phyloP scores from a whole-genome alignment of 768 basidiomycete genomes.

The Boletus barrowsii region DNA sequence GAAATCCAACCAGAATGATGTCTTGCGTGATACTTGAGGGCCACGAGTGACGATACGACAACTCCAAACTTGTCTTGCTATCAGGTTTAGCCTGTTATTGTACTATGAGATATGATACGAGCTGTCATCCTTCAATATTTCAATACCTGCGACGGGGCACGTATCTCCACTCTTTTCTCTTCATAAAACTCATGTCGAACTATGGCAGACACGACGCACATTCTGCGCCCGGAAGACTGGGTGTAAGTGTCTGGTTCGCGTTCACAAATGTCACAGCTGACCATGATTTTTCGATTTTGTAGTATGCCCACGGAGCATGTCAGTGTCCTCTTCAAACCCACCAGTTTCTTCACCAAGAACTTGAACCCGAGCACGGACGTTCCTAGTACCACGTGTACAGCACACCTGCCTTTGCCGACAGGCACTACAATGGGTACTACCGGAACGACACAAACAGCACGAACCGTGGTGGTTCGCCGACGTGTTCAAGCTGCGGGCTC shows the following conservation, averaged over 20 bases:
- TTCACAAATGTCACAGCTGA: slow-evolving; percentile 1
- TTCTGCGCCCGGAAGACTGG: slow-evolving; percentile 81
- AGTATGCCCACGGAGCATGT: slow-evolving; percentile 85
- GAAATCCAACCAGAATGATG: no score
- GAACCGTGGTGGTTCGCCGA: no score
- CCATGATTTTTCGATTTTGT: background rate
- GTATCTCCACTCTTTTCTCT: background rate
- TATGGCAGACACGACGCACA: slow-evolving; percentile 64
- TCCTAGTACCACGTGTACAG: slow-evolving; percentile 64
- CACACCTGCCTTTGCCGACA: slow-evolving; percentile 51
- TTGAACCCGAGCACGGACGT: slow-evolving; percentile 93
- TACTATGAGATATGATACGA: no score
- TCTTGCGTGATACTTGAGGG: no score
- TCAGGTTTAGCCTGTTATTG: no score
- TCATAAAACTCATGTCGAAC: background rate
- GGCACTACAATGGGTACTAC: background rate
- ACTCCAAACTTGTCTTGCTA: no score
- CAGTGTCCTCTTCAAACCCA: slow-evolving; percentile 71
- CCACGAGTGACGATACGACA: no score
- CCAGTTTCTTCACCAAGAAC: slow-evolving; percentile 80
- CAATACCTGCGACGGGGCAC: no score
- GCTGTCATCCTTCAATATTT: no score
- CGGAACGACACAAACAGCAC: background rate
- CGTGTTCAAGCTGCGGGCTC: no score
- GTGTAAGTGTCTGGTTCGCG: slow-evolving; percentile 49